Evolutionary conservation across 2,329 filamentous ascomycete genomes (phyloP).

Genomic region (Scortechinia acanthostroma): DNA sequence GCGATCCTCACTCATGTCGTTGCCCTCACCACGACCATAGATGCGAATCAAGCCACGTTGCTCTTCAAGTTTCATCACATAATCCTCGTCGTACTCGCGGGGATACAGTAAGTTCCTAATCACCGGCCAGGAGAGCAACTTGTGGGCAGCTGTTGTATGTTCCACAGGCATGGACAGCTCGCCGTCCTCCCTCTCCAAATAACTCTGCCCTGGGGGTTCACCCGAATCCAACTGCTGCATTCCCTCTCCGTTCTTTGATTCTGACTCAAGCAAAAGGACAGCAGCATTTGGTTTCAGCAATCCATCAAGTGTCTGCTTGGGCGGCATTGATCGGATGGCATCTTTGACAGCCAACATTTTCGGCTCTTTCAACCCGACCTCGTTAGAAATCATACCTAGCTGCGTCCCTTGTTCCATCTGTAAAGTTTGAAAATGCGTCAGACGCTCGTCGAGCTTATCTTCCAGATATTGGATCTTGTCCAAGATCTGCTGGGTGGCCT

Average conservation of each 20-base stretch:
- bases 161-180: constrained; percentile 72
- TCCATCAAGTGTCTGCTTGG: too few species aligned
- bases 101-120: constrained; percentile 56
- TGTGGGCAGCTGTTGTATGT: constrained; percentile 83
- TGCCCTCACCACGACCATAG: constrained; percentile 73
- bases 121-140: constrained; percentile 67
- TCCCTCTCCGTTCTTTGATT: too few species aligned
- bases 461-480: neutral
- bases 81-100: constrained; percentile 52
- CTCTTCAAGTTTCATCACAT: constrained; percentile 72
- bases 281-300: too few species aligned
- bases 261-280: too few species aligned
- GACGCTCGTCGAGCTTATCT: neutral
- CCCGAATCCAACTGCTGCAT: too few species aligned
- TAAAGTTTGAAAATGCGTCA: too few species aligned
- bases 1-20: too few species aligned
- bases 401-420: too few species aligned
- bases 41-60: constrained; percentile 67
- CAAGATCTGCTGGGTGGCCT: neutral
- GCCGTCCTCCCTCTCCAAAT: constrained; percentile 26
- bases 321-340: too few species aligned
- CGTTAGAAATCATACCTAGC: too few species aligned
- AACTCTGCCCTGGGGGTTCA: constrained; percentile 8
- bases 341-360: too few species aligned
- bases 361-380: too few species aligned